These are phyloP conservation scores for Metschnikowia cubensis DNA, from an alignment of 805 yeast genomes.

Conservation along the genomic window DNA sequence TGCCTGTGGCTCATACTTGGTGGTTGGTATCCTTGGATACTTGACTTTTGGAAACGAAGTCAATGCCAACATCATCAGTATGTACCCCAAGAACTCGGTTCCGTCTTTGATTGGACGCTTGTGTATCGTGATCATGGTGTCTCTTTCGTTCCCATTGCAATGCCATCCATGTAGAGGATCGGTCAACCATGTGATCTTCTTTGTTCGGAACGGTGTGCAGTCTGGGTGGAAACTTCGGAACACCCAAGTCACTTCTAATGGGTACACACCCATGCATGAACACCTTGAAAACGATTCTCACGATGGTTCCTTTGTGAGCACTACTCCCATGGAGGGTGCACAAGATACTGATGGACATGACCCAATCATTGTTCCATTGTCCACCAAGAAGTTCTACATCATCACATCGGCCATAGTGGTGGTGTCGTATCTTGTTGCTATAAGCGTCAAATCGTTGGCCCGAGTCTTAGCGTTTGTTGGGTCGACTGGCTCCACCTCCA, in stretches of 20 bases:
- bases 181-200: constrained; percentile 58
- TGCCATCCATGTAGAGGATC: constrained; percentile 80
- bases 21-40: constrained; percentile 69
- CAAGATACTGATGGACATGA: constrained; percentile 45
- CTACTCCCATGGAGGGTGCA: constrained; percentile 46
- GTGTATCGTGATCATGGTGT: constrained; percentile 65
- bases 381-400: constrained; percentile 22
- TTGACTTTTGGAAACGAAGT: constrained; percentile 81
- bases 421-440: constrained; percentile 59
- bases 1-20: constrained; percentile 54
- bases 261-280: constrained; percentile 23
- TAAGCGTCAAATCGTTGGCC: constrained; percentile 68
- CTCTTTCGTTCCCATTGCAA: constrained; percentile 73
- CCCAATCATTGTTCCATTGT: constrained; percentile 37
- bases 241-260: constrained; percentile 15
- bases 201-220: constrained; percentile 35
- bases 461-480: constrained; percentile 84
- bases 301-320: constrained; percentile 38
- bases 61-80: constrained; percentile 63
- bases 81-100: constrained; percentile 54
- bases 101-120: constrained; percentile 53
- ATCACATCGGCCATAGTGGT: constrained; percentile 38
- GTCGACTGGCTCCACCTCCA: constrained; percentile 88
- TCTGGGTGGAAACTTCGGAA: constrained; percentile 22
- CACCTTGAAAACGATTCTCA: constrained; percentile 16